phyloP scores from a whole-genome alignment of 176 grass and related monocot species.

The Neostapfia colusana region DNA sequence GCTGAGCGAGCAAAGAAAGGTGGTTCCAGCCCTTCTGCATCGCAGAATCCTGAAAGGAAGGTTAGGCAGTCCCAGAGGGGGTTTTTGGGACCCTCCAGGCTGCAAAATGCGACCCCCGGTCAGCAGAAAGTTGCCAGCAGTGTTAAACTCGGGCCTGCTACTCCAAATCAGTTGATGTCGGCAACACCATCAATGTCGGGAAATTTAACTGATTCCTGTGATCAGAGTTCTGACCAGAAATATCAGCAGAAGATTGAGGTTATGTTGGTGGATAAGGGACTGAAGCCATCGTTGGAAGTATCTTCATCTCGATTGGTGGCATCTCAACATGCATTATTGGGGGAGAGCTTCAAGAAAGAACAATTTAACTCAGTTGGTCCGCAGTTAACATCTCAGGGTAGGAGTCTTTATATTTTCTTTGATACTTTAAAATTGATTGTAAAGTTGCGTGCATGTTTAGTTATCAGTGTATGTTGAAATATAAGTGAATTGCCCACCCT shows the following conservation, averaged over 20 bases:
- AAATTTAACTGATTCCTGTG: conserved; percentile 27
- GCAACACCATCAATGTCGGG: conserved; percentile 40
- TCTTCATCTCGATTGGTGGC: conserved; percentile 42
- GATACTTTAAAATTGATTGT: conserved; percentile 24
- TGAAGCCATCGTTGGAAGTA: conserved; percentile 45
- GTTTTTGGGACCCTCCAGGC: conserved; percentile 29
- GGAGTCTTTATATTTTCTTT: conserved; percentile 29
- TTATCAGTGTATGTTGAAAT: conserved; percentile 49
- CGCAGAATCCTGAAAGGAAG: conserved; percentile 24
- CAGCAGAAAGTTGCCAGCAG: conserved; percentile 35
- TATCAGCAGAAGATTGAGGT: conserved; percentile 37
- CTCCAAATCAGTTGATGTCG: conserved; percentile 41
- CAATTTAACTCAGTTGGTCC: conserved; percentile 17
- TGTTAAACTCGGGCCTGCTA: conserved; percentile 16
- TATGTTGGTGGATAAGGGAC: conserved; percentile 41
- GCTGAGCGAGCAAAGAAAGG: conserved; percentile 31
- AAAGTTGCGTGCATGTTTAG: conserved; percentile 36
- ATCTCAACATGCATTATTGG: conserved; percentile 28
- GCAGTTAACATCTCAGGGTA: conserved; percentile 60
- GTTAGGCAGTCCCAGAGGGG: conserved; percentile 39
- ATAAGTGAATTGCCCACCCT: too few relatives aligned
- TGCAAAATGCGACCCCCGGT: conserved; percentile 21
- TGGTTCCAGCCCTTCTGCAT: conserved; percentile 37
- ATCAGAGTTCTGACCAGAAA: conserved; percentile 31
- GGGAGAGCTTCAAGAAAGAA: conserved; percentile 47